Conservation (phyloP, 2,329 filamentous ascomycete genomes). For the Calonectria pauciramosa region DNA sequence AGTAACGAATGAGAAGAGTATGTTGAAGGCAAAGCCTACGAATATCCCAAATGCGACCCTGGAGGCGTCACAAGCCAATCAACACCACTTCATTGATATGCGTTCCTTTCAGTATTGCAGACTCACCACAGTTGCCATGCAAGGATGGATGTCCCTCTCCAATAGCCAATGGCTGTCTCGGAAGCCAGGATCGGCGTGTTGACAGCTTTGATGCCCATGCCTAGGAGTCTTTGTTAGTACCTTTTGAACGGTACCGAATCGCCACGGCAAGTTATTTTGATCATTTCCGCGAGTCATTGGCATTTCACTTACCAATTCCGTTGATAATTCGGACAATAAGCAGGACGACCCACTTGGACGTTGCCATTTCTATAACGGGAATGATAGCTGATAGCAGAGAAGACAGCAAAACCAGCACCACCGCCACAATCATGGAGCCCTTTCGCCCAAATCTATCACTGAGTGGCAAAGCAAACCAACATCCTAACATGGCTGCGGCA, state of each 20-base stretch:
- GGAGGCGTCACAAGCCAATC: slow-evolving; percentile 32
- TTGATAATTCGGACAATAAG: slow-evolving; percentile 46
- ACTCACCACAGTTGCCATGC: slow-evolving; percentile 62
- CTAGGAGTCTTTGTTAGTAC: slow-evolving; percentile 30
- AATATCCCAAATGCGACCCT: slow-evolving; percentile 45
- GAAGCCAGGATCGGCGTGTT: slow-evolving; percentile 62
- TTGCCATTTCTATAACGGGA: slow-evolving; percentile 51
- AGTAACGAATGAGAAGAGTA: slow-evolving; percentile 28
- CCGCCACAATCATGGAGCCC: slow-evolving; percentile 54
- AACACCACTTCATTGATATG: slow-evolving; percentile 43
- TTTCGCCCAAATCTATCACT: slow-evolving; percentile 56
- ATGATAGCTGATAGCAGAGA: slow-evolving; percentile 53
- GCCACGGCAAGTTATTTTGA: slow-evolving; percentile 36
- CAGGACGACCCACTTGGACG: slow-evolving; percentile 46
- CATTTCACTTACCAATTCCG: slow-evolving; percentile 43
- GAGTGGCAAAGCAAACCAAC: slow-evolving; percentile 52
- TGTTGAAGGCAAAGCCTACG: slow-evolving; percentile 38
- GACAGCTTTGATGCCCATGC: slow-evolving; percentile 64
- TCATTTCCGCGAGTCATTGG: slow-evolving; percentile 38
- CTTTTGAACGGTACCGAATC: background rate
- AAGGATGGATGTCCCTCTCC: slow-evolving; percentile 62
- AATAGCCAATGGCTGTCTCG: slow-evolving; percentile 61
- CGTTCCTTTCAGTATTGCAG: background rate
- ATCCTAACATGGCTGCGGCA: slow-evolving; percentile 52
- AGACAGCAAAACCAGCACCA: slow-evolving; percentile 53